Conservation (phyloP, 441 rosid species). For the Euphorbia celastroides region DNA sequence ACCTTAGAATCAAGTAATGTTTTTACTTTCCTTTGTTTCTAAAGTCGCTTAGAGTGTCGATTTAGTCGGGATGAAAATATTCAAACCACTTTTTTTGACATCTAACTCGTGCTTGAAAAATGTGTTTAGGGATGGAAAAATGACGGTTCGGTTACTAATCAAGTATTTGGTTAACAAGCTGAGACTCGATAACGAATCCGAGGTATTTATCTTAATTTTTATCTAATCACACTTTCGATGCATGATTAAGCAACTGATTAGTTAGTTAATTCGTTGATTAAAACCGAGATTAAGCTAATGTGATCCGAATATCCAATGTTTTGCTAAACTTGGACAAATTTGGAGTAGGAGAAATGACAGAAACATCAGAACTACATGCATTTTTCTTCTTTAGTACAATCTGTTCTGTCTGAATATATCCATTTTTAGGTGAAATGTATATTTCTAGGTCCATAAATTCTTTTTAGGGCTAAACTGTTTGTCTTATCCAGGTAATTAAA, state of each 20-base stretch:
- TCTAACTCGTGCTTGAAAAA: not conserved
- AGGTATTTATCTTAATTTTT: conserved; percentile 44
- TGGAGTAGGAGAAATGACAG: conserved; percentile 56
- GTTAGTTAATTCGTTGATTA: not conserved
- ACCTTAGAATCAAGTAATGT: conserved; percentile 88
- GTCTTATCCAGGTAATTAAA: conserved; percentile 24
- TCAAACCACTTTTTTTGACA: not conserved
- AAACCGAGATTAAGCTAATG: not conserved
- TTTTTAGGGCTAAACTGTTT: conserved; percentile 14
- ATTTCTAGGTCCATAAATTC: conserved; percentile 34
- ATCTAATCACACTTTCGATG: conserved; percentile 15
- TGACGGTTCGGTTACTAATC: conserved; percentile 85
- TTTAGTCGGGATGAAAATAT: not conserved
- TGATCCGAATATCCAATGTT: not conserved
- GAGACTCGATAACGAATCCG: conserved; percentile 88
- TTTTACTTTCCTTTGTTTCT: not conserved
- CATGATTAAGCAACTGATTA: conserved; percentile 4
- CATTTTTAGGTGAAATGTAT: conserved; percentile 49
- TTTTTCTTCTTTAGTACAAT: conserved; percentile 20
- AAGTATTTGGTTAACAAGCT: conserved; percentile 95
- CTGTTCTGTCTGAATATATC: conserved; percentile 24
- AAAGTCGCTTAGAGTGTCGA: too few relatives aligned
- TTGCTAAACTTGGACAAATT: conserved; percentile 20
- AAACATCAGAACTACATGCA: conserved; percentile 57
- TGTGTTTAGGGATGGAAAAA: conserved; percentile 74